Evolutionary conservation across 208 protist genomes (phyloP).

Genomic region (Leishmania gerbilli): DNA sequence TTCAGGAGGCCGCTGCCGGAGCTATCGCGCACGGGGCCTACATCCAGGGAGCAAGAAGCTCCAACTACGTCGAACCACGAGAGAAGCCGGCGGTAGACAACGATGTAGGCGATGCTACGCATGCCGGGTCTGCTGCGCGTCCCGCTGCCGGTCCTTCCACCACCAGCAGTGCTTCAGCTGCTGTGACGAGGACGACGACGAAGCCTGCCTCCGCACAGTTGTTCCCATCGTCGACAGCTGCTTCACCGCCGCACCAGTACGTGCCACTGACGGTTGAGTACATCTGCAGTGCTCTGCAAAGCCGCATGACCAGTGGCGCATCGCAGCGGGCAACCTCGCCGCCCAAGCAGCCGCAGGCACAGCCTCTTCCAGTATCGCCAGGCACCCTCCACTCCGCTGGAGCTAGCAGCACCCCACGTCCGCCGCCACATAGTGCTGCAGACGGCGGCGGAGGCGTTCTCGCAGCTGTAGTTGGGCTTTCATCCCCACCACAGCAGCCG

Average conservation of each 20-base stretch:
- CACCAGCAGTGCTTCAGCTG: background rate
- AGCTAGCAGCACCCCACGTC: background rate
- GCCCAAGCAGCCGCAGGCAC: background rate
- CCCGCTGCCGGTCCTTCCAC: background rate
- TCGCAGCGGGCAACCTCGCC: background rate
- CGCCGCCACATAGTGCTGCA: background rate
- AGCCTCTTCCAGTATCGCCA: background rate
- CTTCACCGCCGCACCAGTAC: constrained; percentile 7
- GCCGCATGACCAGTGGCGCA: constrained; percentile 9
- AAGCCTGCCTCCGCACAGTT: background rate
- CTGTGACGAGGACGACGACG: background rate
- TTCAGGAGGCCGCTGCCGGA: background rate
- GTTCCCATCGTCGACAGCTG: background rate
- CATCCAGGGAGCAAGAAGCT: background rate
- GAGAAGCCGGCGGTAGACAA: background rate
- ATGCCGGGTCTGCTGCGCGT: background rate
- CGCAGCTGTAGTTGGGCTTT: background rate
- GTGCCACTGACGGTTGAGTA: constrained; percentile 9
- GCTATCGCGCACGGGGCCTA: background rate
- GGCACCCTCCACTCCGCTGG: background rate
- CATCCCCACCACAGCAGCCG: background rate
- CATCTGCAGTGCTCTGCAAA: background rate
- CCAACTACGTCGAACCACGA: background rate
- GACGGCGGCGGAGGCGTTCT: background rate
- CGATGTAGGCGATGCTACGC: background rate